Percentiles rank a stretch among this genome's conserved stretches.
Conservation (phyloP, 1,284 basidiomycete genomes). For the Puccinia novopanici region DNA sequence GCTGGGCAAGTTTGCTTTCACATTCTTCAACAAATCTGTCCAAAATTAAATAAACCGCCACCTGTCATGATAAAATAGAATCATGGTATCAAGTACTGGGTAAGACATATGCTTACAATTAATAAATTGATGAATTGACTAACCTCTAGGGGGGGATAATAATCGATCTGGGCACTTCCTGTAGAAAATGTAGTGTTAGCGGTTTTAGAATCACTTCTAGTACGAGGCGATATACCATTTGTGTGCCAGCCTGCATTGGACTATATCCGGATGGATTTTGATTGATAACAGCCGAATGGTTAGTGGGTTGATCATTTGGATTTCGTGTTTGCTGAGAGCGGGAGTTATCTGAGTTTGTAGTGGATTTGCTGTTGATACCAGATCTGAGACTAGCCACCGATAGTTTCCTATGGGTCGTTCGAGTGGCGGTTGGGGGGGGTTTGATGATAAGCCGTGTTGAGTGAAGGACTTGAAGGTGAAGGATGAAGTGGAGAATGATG, state of each 20-base stretch:
- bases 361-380: conserved; percentile 9
- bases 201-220: conserved; percentile 34
- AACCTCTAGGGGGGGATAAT: conserved; percentile 43
- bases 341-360: conserved; percentile 2
- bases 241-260: conserved; percentile 8
- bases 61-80: conserved; percentile 28
- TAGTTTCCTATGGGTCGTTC: conserved; percentile 16
- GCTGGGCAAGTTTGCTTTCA: conserved; percentile 50
- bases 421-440: conserved; percentile 7
- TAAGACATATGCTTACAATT: too few relatives aligned
- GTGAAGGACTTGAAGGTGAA: conserved; percentile 28
- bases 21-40: conserved; percentile 52
- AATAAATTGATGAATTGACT: not conserved
- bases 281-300: not conserved
- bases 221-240: conserved; percentile 25
- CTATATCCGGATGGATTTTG: conserved; percentile 12
- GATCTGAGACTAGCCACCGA: conserved; percentile 33
- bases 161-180: conserved; percentile 9
- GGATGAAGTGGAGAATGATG: conserved; percentile 7
- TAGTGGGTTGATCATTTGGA: not conserved
- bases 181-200: conserved; percentile 25
- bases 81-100: too few relatives aligned
- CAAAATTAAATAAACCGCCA: conserved; percentile 51
- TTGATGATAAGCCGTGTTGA: not conserved
- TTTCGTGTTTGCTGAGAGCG: conserved; percentile 12